Base-by-base conservation (phyloP, 108 stramenopile genomes). In the Nitzschia palea region DNA sequence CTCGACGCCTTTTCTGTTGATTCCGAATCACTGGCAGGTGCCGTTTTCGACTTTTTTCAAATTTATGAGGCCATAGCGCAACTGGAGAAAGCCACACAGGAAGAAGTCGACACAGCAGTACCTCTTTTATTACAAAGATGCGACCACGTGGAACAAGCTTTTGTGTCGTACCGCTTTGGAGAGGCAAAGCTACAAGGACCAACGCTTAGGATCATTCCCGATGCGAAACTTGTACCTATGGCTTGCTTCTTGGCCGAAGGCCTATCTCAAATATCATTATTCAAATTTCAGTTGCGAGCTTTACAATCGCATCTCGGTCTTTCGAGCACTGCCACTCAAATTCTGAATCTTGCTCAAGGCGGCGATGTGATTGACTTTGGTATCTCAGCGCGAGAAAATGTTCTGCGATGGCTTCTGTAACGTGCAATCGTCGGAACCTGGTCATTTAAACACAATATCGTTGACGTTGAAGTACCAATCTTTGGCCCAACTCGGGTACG, bases 351-450 rank as follows among this genome's bases (percentile, higher is more conserved):
- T 4, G 25, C 71, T 12, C 44, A 64, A 26, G 52, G 52, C 8
- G 17, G 29, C 17, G 50, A 44, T 43, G 26, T 61, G 25, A 44
- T 32, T 2, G 43, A 63, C 1, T 10, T 17, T 27, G 51, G 59
- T 10, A 52, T 71, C 25, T 29, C 61, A 3, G 40, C 34, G 42
- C 59, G 71, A 27, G 71, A 73, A 65, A 61, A 65, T 58, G 50
- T 65, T 57, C 54, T 61, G 17, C 60, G 63, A 48, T 73, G 71
- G 71, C 52, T 73, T 32, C 44, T 73, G 62, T 73, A 73, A 63
- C 12, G 22, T n/a, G n/a, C n/a, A n/a, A n/a, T n/a, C n/a, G n/a
- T n/a, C n/a, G n/a, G n/a, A n/a, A n/a, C n/a, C n/a, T n/a, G n/a
- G n/a, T n/a, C n/a, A n/a, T n/a, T n/a, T n/a, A n/a, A n/a, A n/a